Conservation (phyloP, 139 green algal genomes). For the Raphidocelis subcapitata region DNA sequence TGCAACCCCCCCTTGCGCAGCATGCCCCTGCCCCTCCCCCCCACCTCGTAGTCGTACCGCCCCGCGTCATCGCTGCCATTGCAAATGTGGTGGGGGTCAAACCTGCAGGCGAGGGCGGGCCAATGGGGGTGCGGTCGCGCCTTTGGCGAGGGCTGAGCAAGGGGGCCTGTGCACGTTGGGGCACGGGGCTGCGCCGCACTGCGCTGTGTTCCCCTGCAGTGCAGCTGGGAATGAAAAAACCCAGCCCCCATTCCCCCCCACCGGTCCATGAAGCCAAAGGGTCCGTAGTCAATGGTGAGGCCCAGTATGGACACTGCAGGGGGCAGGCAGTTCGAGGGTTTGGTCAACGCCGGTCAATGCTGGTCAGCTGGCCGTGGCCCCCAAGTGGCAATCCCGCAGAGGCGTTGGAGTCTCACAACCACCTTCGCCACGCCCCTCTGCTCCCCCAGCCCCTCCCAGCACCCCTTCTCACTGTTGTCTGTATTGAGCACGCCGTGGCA, state of each 20-base stretch:
- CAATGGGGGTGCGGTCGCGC: not conserved
- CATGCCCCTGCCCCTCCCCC: not conserved
- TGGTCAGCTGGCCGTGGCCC: too few relatives aligned
- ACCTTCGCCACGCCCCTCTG: too few relatives aligned
- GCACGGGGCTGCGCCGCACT: too few relatives aligned
- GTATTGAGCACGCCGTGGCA: conserved; percentile 68
- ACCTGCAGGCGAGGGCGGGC: not conserved
- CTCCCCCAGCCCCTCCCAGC: too few relatives aligned
- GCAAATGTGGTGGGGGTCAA: conserved; percentile 45
- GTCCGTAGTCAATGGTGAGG: conserved; percentile 65
- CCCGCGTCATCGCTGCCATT: conserved; percentile 62
- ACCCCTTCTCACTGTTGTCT: too few relatives aligned
- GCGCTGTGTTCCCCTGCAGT: too few relatives aligned
- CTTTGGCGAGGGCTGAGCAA: not conserved
- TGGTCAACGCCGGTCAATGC: too few relatives aligned
- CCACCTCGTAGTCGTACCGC: conserved; percentile 42
- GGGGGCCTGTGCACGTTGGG: not conserved
- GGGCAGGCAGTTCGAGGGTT: too few relatives aligned
- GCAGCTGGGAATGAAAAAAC: too few relatives aligned
- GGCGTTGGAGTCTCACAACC: too few relatives aligned
- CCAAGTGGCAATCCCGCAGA: too few relatives aligned
- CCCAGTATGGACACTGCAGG: conserved; percentile 61
- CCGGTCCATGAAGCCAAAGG: conserved; percentile 24
- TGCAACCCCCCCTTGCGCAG: too few relatives aligned
- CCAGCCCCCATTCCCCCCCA: not conserved